Evolutionary conservation across 2,329 filamentous ascomycete genomes (phyloP), one percentile per base, ranked within the genome.

Genomic region (Coniochaeta hoffmannii): DNA sequence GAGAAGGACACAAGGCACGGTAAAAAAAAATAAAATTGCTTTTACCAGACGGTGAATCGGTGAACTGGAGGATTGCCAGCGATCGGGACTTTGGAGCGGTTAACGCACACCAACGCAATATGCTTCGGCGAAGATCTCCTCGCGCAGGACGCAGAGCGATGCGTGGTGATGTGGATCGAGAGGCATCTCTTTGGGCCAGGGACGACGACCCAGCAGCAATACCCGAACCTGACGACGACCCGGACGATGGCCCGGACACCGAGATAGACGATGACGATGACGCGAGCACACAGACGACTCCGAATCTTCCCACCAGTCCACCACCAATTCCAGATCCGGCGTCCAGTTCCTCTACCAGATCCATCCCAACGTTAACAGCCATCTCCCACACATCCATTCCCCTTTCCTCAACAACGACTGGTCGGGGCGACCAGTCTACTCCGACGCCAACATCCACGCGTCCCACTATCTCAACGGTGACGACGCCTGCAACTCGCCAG

Each of bases 261-360:
- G 38, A 44, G 4, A 24, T 19, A 44, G 38, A 46, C 5, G 41
- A 46, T 46, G 53, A 50, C 50, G 53, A 53, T 51, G 57, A 36
- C 54, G 54, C 56, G 51, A 58, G 56, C 52, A 56, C 55, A 53
- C 52, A 50, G 35, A 55, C 58, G 55, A 55, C 31, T 55, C 56
- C 55, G 36, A 53, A 28, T 50, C 54, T 50, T 56, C 51, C 50
- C 28, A 22, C 26, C 44, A 34, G 19, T 34, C 28, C 50, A 17
- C 50, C 26, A 24, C 38, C 46, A 38, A 28, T 19, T 51, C 38
- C 15, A 9, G n/a, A 28, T 6, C 41, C 19, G 8, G 7, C n/a
- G 1, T 11, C 19, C 4, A 41, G 36, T 22, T 46, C 41, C 10
- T 46, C 41, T 7, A 46, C 41, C 1, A 4, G 41, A 12, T 46